phyloP scores from a whole-genome alignment of 1,284 basidiomycete species.

The Rhizopogon hawkerae region DNA sequence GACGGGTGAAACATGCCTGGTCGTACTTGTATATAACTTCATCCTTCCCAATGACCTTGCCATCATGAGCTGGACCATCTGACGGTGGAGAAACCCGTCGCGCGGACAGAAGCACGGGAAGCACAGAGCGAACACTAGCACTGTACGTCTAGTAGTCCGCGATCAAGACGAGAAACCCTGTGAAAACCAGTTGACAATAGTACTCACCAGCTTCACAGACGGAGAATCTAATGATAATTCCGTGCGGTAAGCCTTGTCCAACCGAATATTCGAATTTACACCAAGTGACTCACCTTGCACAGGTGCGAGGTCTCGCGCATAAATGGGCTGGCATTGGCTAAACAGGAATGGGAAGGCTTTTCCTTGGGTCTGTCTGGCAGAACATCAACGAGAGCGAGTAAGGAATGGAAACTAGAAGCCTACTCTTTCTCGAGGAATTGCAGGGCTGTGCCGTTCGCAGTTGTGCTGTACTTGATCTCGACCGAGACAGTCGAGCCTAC shows the following conservation, averaged over 20 bases:
- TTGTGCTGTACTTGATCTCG: conserved; percentile 71
- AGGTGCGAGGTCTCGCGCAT: conserved; percentile 74
- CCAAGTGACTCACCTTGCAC: conserved; percentile 54
- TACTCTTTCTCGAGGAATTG: conserved; percentile 89
- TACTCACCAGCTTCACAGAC: conserved; percentile 60
- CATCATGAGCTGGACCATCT: conserved; percentile 57
- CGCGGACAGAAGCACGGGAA: conserved; percentile 83
- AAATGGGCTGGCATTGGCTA: conserved; percentile 92
- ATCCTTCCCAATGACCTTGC: conserved; percentile 66
- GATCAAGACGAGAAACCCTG: conserved; percentile 4
- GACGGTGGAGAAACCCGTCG: conserved; percentile 68
- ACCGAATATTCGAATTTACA: neutral
- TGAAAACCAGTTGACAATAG: conserved; percentile 1
- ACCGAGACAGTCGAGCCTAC: conserved; percentile 45
- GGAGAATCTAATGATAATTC: conserved; percentile 43
- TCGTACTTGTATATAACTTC: conserved; percentile 58
- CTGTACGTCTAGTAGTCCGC: conserved; percentile 55
- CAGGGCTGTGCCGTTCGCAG: conserved; percentile 73
- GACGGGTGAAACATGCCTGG: conserved; percentile 43
- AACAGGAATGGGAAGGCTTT: conserved; percentile 86
- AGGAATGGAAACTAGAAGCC: conserved; percentile 14
- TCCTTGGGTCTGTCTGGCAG: conserved; percentile 74
- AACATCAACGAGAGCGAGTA: neutral
- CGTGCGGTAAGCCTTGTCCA: conserved; percentile 5
- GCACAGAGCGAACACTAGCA: conserved; percentile 64